Percentiles rank a stretch among this genome's conserved stretches.
Conservation (phyloP, 768 basidiomycete species). For the Cytidiella melzeri region DNA sequence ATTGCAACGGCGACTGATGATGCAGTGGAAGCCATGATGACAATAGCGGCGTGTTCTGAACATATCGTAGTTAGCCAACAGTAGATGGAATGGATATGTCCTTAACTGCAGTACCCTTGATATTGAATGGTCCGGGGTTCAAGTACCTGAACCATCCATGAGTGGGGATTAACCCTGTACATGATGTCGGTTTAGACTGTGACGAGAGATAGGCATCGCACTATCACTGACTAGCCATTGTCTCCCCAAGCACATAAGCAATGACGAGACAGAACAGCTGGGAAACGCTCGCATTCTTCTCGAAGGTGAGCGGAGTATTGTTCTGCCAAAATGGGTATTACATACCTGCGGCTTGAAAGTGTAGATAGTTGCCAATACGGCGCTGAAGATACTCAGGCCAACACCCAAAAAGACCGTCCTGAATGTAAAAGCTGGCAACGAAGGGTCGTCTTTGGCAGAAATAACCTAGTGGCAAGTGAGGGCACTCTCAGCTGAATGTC, state of each 20-base stretch:
- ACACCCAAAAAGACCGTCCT: slow-evolving; percentile 42
- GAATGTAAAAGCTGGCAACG: slow-evolving; percentile 42
- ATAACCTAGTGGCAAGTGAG: slow-evolving; percentile 30
- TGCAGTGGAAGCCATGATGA: slow-evolving; percentile 56
- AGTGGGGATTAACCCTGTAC: slow-evolving; percentile 34
- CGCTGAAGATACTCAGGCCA: slow-evolving; percentile 42
- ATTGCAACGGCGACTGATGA: slow-evolving; percentile 52
- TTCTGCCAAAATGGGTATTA: not conserved
- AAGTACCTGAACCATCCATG: slow-evolving; percentile 46
- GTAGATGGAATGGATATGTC: not conserved
- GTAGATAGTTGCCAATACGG: slow-evolving; percentile 32
- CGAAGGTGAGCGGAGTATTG: slow-evolving; percentile 20
- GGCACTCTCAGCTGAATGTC: not conserved
- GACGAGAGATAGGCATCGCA: too few relatives aligned
- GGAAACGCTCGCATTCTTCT: slow-evolving; percentile 45
- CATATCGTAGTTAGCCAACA: slow-evolving; percentile 6
- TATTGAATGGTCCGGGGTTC: slow-evolving; percentile 61
- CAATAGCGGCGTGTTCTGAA: slow-evolving; percentile 54
- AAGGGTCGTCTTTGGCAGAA: slow-evolving; percentile 43
- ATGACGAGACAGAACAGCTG: slow-evolving; percentile 52
- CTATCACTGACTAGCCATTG: slow-evolving; percentile 39
- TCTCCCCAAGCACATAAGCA: slow-evolving; percentile 46
- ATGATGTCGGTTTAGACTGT: too few relatives aligned
- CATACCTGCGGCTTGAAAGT: slow-evolving; percentile 31
- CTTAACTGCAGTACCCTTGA: slow-evolving; percentile 29